Evolutionary conservation across 495 filamentous ascomycete species (phyloP), one percentile per base, ranked within the genome.

Genomic region (Penicillium simplicissimum): DNA sequence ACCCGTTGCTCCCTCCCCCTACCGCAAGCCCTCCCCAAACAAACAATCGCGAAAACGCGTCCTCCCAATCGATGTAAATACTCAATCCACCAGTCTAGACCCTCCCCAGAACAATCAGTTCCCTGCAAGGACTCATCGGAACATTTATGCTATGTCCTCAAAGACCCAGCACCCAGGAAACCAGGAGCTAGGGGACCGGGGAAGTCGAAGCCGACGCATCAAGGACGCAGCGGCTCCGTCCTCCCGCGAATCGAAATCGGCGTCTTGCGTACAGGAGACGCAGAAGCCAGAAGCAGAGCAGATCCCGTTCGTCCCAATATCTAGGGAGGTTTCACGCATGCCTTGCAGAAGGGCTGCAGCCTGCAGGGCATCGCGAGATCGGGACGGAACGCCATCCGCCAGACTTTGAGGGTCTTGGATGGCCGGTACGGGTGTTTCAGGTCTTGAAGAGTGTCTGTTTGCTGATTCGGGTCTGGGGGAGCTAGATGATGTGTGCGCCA

Each of bases 261-360:
- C 0, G 13, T 1, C 1, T 8, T 17, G n/a, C 38, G 6, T 42
- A 42, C 38, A 17, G 15, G 1, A 62, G 28, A 19, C 28, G 56
- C 58, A 56, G 52, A 59, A 3, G n/a, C n/a, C n/a, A 60, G 34
- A 52, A 52, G 59, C 40, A 52, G 58, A 13, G 48, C 6, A 25
- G 34, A 45, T 45, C 42, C 25, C 45, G 23, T 25, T 49, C 23
- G 60, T 51, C 60, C 68, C 62, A 67, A 62, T 61, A 61, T 59
- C 8, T 15, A 68, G 65, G 63, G 57, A 61, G 64, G 69, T 71
- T 66, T 71, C 69, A 71, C 42, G 51, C 37, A 67, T 70, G 64
- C 69, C 69, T 71, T 71, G 67, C 69, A 70, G 67, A 14, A 52
- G 3, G 10, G 11, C 40, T 60, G 64, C 66, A 66, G 58, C 21